Base-by-base conservation (phyloP, 805 yeast species). In the Komagataella populi region DNA sequence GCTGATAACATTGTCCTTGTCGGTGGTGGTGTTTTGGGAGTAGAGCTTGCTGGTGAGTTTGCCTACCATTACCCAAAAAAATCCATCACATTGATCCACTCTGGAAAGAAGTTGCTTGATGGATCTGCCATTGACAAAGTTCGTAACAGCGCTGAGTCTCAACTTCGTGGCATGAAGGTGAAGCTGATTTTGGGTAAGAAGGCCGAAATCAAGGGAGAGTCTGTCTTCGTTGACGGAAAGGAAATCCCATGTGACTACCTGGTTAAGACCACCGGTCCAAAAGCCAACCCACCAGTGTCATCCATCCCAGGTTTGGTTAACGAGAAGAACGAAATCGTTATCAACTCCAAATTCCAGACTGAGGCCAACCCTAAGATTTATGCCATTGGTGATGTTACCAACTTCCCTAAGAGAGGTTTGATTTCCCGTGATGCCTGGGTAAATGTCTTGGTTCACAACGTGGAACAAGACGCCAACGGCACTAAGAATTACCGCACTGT, bases 11-110 rank as follows among this genome's bases (percentile, higher is more conserved):
- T 65, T 16, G 63, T 59, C 3, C 50, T 67, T 20, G 53, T 65
- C 16, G 71, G 71, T 44, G 70, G 67, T 18, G 71, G 70, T 2
- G 57, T 59, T 49, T 57, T 56, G 20, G 67, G 63, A 30, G 54
- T 54, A 18, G 71, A 67, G 52, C 43, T 66, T 2, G 60, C 57
- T 8, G 71, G 71, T 30, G 70, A 68, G 50, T 23, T 67, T 3
- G 55, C 60, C 3, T 51, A 55, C 50, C 48, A 51, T 3, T 68
- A 55, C 51, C 45, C 51, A 8, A 55, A 48, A 18, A 65, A 64
- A 53, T 56, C 51, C 18, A 23, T 64, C 44, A 57, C 60, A 14
- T 7, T 63, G 43, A 49, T 63, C 20, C 68, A 64, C 30, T 55
- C 60, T 14, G 24, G 50, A 5, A 50, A 53, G 3, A 39, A 51